Conservation (phyloP, 176 grass and related monocot species). For the Zoysia pacifica region DNA sequence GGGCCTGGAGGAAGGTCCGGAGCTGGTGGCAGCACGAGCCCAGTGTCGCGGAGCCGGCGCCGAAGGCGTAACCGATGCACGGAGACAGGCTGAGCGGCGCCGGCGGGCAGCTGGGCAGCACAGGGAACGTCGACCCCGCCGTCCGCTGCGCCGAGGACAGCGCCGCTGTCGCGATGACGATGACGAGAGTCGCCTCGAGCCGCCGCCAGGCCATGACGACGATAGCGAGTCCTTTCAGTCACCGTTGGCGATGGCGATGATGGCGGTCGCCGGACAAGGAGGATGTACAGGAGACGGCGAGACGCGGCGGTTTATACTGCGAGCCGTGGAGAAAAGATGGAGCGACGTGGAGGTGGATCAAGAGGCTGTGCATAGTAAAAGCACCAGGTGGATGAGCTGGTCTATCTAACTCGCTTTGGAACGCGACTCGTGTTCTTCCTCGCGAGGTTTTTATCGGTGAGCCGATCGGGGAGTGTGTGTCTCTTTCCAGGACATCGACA, state of each 20-base stretch:
- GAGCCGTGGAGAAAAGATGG: conserved; percentile 31
- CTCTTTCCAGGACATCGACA: neutral
- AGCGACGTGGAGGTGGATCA: neutral
- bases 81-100: conserved; percentile 57
- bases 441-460: neutral
- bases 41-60: conserved; percentile 53
- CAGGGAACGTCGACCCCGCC: conserved; percentile 2
- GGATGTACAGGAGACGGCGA: neutral
- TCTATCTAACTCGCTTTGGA: conserved; percentile 41
- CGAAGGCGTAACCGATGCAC: conserved; percentile 68
- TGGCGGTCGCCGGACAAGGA: neutral
- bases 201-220: conserved; percentile 35
- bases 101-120: conserved; percentile 47
- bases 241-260: neutral
- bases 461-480: conserved; percentile 31
- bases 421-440: neutral
- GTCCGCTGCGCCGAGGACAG: conserved; percentile 42
- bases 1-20: conserved; percentile 46
- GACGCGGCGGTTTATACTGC: conserved; percentile 39
- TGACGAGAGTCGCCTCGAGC: neutral
- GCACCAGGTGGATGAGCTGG: conserved; percentile 42
- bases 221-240: neutral
- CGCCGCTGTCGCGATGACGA: neutral
- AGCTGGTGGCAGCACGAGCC: conserved; percentile 67
- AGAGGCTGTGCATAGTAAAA: neutral